A percentile compares a stretch with the other conserved stretches of the same genome.
phyloP scores from a whole-genome alignment of 352 stramenopile genomes.

The Pythium insidiosum region DNA sequence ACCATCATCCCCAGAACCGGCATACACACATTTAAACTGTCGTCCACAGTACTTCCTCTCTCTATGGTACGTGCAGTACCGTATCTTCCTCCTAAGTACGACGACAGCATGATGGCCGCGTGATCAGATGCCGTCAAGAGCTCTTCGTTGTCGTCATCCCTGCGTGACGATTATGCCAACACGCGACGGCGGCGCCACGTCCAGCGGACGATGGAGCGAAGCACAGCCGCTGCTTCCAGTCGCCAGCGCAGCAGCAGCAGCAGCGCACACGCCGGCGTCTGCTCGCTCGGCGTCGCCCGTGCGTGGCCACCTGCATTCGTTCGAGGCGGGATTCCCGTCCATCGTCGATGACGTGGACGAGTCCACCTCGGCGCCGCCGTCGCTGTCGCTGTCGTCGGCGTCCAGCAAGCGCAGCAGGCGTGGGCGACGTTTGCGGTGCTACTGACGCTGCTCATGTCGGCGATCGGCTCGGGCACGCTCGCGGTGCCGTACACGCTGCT shows the following conservation, averaged over 20 bases:
- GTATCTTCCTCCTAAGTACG: too few relatives aligned
- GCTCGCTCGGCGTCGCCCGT: slow-evolving; percentile 1
- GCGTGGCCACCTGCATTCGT: slow-evolving; percentile 10
- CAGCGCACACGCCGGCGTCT: not conserved
- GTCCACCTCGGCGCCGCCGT: too few relatives aligned
- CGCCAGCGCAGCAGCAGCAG: too few relatives aligned
- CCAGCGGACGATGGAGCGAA: slow-evolving; percentile 1
- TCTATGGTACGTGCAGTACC: too few relatives aligned
- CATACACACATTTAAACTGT: too few relatives aligned
- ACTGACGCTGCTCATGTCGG: slow-evolving; percentile 17
- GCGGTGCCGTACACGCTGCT: slow-evolving; percentile 61
- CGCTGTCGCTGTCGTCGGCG: too few relatives aligned
- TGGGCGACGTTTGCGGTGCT: slow-evolving; percentile 13
- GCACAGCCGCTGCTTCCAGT: slow-evolving; percentile 9
- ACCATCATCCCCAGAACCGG: slow-evolving; percentile 19
- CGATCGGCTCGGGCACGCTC: slow-evolving; percentile 15
- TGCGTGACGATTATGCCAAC: too few relatives aligned
- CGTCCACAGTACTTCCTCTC: too few relatives aligned
- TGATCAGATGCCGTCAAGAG: too few relatives aligned
- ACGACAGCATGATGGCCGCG: too few relatives aligned
- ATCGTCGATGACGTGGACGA: slow-evolving; percentile 13
- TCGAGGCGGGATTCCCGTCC: slow-evolving; percentile 15
- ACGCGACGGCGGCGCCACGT: not conserved
- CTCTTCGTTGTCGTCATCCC: too few relatives aligned
- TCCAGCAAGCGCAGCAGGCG: too few relatives aligned